Conservation (phyloP, 129 eudicot species). For the Chrysanthemum seticuspe region DNA sequence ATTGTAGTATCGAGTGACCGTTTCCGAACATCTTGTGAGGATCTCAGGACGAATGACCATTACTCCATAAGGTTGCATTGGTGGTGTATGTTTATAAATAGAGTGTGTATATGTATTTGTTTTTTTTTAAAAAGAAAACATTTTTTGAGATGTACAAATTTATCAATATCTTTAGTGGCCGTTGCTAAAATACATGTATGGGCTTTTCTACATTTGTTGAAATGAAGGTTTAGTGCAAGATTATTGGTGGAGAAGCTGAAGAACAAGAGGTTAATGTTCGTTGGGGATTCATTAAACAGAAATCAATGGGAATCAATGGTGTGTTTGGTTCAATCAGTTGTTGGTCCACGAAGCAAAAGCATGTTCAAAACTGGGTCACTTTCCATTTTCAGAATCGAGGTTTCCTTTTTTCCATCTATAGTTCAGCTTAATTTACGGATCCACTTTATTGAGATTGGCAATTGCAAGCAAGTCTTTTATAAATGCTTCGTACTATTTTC, state of each 20-base stretch:
- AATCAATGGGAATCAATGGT: slow-evolving; percentile 51
- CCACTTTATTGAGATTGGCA: slow-evolving; percentile 17
- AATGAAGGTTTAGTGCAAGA: slow-evolving; percentile 37
- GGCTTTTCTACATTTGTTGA: not conserved
- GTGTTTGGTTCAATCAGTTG: slow-evolving; percentile 40
- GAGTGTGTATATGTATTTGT: too few relatives aligned
- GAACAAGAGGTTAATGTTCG: slow-evolving; percentile 45
- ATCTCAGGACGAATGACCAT: too few relatives aligned
- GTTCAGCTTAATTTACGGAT: not conserved
- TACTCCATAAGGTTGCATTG: too few relatives aligned
- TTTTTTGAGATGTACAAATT: too few relatives aligned
- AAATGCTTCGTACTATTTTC: too few relatives aligned
- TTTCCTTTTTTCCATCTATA: slow-evolving; percentile 14
- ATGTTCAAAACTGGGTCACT: slow-evolving; percentile 74
- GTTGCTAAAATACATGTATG: not conserved
- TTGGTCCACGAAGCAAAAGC: slow-evolving; percentile 61
- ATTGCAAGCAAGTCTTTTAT: not conserved
- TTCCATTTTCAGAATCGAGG: slow-evolving; percentile 76
- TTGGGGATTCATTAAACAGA: slow-evolving; percentile 47
- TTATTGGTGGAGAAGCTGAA: slow-evolving; percentile 33
- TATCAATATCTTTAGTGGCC: too few relatives aligned
- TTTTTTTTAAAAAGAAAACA: too few relatives aligned
- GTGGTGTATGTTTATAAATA: too few relatives aligned
- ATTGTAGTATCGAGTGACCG: too few relatives aligned
- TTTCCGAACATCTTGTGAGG: too few relatives aligned